Evolutionary conservation across 768 basidiomycete species (phyloP).

Genomic region (Cyclocybe aegerita): DNA sequence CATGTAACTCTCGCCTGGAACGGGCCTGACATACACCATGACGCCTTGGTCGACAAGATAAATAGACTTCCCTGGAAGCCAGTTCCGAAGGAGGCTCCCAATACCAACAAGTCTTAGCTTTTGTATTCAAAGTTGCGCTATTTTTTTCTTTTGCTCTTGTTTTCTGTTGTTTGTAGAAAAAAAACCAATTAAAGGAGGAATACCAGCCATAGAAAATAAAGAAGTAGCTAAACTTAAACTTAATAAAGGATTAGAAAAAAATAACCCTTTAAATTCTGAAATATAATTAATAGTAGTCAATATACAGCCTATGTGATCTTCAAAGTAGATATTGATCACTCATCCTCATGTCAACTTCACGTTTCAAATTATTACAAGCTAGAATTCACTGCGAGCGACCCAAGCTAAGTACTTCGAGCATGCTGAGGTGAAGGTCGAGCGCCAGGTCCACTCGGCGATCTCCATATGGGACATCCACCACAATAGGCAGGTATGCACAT

Average conservation of each 20-base stretch:
- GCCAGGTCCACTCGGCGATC: no score
- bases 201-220: slow-evolving; percentile 3
- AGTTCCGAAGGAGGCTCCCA: no score
- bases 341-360: background rate
- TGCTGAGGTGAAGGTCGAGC: background rate
- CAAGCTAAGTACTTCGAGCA: background rate
- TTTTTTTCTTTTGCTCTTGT: background rate
- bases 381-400: no score
- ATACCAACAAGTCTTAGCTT: background rate
- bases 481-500: no score
- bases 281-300: background rate
- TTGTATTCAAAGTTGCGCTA: background rate
- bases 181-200: slow-evolving; percentile 1
- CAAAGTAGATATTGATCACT: background rate
- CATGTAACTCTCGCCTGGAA: no score
- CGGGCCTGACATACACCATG: no score
- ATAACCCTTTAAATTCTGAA: slow-evolving; percentile 1
- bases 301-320: no score
- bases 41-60: no score
- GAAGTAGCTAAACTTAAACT: background rate
- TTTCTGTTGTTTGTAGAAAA: background rate
- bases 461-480: no score
- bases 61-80: no score
- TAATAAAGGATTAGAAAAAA: background rate
- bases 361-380: slow-evolving; percentile 12